Conservation (phyloP, 2,329 filamentous ascomycete genomes). For the Penicillium sp. region DNA sequence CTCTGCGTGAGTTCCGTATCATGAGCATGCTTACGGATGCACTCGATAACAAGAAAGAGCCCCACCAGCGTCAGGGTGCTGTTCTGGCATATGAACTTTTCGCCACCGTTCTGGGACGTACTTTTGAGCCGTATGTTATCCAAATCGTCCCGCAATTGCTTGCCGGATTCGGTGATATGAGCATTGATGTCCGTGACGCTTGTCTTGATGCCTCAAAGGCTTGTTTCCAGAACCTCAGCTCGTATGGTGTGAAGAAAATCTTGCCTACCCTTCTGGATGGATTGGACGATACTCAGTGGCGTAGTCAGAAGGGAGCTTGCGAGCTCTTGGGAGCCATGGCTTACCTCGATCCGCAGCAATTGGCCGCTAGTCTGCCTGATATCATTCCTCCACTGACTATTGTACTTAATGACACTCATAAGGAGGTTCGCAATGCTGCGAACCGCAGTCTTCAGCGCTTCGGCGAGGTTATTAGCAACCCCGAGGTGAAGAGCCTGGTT, state of each 20-base stretch:
- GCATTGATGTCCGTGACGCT: conserved; percentile 86
- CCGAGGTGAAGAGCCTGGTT: conserved; percentile 92
- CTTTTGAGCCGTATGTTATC: conserved; percentile 96
- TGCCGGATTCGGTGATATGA: conserved; percentile 84
- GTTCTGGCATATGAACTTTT: conserved; percentile 90
- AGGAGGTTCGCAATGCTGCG: conserved; percentile 88
- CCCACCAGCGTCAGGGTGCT: conserved; percentile 84
- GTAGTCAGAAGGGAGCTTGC: conserved; percentile 97
- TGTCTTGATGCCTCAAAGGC: conserved; percentile 92
- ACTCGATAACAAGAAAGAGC: conserved; percentile 93
- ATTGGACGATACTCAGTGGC: conserved; percentile 94
- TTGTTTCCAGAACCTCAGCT: conserved; percentile 90
- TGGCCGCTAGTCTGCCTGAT: conserved; percentile 87
- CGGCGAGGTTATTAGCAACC: conserved; percentile 97
- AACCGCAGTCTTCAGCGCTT: conserved; percentile 97
- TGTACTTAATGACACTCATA: conserved; percentile 96
- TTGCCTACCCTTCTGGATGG: conserved; percentile 89
- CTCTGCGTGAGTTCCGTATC: conserved; percentile 83
- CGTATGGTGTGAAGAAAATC: conserved; percentile 93
- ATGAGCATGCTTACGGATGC: conserved; percentile 79
- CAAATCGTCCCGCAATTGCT: conserved; percentile 92
- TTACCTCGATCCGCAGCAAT: conserved; percentile 92
- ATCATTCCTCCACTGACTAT: conserved; percentile 95
- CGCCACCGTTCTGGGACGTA: conserved; percentile 79
- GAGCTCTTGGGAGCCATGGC: conserved; percentile 98